A percentile compares a stretch with the other conserved stretches of the same genome.
These are phyloP conservation scores for Sanghuangporus sanghuang DNA, from an alignment of 1,284 basidiomycete genomes.

Conservation along the genomic window DNA sequence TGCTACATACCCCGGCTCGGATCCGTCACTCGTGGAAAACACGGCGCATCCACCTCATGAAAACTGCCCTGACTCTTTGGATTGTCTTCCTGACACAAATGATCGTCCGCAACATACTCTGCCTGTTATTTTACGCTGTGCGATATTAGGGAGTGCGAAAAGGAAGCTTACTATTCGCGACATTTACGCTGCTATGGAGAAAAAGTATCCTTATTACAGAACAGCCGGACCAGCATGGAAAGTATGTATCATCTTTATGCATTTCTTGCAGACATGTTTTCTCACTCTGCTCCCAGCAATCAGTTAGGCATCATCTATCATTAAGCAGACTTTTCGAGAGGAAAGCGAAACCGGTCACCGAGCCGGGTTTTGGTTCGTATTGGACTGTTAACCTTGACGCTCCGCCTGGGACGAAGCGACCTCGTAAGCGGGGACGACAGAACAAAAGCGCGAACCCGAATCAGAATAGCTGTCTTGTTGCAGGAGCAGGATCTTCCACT, in stretches of 20 bases:
- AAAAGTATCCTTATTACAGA: constrained; percentile 73
- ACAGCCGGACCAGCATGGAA: constrained; percentile 78
- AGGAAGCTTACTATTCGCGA: constrained; percentile 75
- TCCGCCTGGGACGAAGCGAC: constrained; percentile 76
- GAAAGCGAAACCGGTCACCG: constrained; percentile 71
- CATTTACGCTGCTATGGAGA: constrained; percentile 79
- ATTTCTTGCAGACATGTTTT: constrained; percentile 8
- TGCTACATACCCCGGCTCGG: not conserved
- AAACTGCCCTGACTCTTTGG: constrained; percentile 69
- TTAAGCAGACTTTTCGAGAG: constrained; percentile 74
- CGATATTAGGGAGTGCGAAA: constrained; percentile 68
- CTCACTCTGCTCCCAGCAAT: constrained; percentile 50
- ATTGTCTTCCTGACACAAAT: constrained; percentile 70
- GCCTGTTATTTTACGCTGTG: constrained; percentile 74
- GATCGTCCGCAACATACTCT: constrained; percentile 75
- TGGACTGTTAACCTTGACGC: constrained; percentile 79
- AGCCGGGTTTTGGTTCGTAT: constrained; percentile 78
- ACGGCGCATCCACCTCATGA: constrained; percentile 55
- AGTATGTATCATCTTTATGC: constrained; percentile 33
- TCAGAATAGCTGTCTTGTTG: constrained; percentile 20
- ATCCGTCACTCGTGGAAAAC: constrained; percentile 1
- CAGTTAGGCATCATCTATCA: constrained; percentile 75
- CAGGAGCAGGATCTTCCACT: not conserved
- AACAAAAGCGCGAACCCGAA: constrained; percentile 38
- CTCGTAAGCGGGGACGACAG: constrained; percentile 68